Evolutionary conservation across 495 filamentous ascomycete genomes (phyloP).

Genomic region (Podospora pseudopauciseta): DNA sequence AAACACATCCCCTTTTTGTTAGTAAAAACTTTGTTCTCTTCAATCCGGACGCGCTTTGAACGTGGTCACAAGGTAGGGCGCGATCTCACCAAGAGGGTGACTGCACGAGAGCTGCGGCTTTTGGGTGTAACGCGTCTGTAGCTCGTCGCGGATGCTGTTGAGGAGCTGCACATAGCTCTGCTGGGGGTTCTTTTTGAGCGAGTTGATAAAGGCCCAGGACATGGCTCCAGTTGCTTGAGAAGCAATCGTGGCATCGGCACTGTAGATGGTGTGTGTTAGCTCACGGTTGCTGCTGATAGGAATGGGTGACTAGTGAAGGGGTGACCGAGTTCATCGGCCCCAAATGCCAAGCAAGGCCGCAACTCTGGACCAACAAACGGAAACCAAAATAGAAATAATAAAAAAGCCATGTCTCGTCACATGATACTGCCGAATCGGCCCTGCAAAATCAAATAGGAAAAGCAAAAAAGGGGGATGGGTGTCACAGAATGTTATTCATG

Average conservation of each 20-base stretch:
- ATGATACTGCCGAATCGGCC: neutral
- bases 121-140: conserved; percentile 84
- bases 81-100: conserved; percentile 76
- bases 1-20: conserved; percentile 9
- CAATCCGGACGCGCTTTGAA: conserved; percentile 28
- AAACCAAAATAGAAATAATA: neutral
- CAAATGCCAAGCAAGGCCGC: conserved; percentile 2
- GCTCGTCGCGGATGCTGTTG: conserved; percentile 91
- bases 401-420: neutral
- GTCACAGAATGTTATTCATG: conserved; percentile 9
- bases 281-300: neutral
- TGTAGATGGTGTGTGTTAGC: conserved; percentile 28
- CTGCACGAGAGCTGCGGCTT: conserved; percentile 97
- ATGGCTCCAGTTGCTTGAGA: conserved; percentile 95
- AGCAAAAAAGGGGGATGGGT: conserved; percentile 5
- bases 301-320: neutral
- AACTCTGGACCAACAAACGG: neutral
- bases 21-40: conserved; percentile 13
- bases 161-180: conserved; percentile 96
- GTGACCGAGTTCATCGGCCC: neutral
- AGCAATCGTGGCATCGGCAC: conserved; percentile 61
- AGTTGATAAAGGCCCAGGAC: conserved; percentile 94
- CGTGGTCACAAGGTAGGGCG: conserved; percentile 28
- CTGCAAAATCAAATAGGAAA: conserved; percentile 1
- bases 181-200: conserved; percentile 94